Evolutionary conservation across 345 rosid genomes (phyloP).

Genomic region (Arabis hirsuta): DNA sequence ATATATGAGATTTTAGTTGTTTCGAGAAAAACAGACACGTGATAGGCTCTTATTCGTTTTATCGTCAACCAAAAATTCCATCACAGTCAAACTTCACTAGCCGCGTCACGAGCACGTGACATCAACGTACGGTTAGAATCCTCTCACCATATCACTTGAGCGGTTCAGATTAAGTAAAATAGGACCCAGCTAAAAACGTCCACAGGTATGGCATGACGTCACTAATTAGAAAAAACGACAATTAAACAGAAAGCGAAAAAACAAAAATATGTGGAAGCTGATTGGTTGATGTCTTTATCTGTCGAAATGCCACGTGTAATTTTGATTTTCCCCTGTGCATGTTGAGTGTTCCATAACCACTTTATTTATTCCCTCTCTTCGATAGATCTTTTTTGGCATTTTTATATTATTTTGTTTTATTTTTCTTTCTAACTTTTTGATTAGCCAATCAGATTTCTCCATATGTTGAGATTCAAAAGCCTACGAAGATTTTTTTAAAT

Average conservation of each 20-base stretch:
- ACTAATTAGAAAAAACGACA: not conserved
- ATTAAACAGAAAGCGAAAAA: slow-evolving; percentile 17
- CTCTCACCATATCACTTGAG: not conserved
- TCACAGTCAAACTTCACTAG: not conserved
- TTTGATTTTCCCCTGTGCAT: not conserved
- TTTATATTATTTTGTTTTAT: slow-evolving; percentile 17
- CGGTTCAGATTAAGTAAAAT: slow-evolving; percentile 1
- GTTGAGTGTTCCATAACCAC: slow-evolving; percentile 39
- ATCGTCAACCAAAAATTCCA: slow-evolving; percentile 25
- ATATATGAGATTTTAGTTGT: not conserved
- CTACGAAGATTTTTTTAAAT: slow-evolving; percentile 40
- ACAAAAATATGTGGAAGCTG: slow-evolving; percentile 31
- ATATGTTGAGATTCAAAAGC: slow-evolving; percentile 43
- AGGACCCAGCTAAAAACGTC: slow-evolving; percentile 3
- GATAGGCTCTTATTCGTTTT: slow-evolving; percentile 34
- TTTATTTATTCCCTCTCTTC: slow-evolving; percentile 43
- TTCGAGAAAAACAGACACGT: slow-evolving; percentile 42
- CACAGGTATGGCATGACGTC: slow-evolving; percentile 40
- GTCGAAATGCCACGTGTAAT: slow-evolving; percentile 32
- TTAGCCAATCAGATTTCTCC: slow-evolving; percentile 33
- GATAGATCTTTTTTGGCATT: slow-evolving; percentile 32
- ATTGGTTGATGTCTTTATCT: slow-evolving; percentile 33
- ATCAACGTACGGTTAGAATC: slow-evolving; percentile 33
- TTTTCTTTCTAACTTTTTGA: slow-evolving; percentile 10
- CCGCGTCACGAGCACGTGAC: slow-evolving; percentile 30